phyloP scores from a whole-genome alignment of 371 early-diverging fungal species.

The Apophysomyces variabilis region DNA sequence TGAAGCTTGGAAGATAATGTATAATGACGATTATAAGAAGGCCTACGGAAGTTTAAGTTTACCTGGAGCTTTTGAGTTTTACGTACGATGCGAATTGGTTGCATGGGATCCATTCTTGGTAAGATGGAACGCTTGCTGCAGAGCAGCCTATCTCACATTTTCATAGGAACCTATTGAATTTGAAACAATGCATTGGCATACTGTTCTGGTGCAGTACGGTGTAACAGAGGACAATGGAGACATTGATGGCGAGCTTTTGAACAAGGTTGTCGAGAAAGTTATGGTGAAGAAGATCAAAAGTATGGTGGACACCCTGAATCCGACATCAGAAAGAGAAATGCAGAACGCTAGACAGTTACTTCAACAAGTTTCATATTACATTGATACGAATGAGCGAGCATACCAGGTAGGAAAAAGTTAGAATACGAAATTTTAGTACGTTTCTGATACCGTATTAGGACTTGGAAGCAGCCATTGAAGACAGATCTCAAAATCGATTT shows the following conservation, averaged over 20 bases:
- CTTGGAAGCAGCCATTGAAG: no score
- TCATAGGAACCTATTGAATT: slow-evolving; percentile 43
- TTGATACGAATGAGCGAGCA: slow-evolving; percentile 41
- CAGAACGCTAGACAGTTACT: slow-evolving; percentile 37
- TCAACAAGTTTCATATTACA: slow-evolving; percentile 53
- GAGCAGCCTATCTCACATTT: not conserved
- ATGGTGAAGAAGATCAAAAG: slow-evolving; percentile 39
- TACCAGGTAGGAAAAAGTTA: slow-evolving; percentile 31
- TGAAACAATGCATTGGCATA: slow-evolving; percentile 63
- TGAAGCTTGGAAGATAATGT: slow-evolving; percentile 68
- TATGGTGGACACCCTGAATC: slow-evolving; percentile 40
- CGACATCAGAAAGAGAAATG: slow-evolving; percentile 39
- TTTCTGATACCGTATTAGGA: no score
- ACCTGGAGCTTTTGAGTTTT: slow-evolving; percentile 74
- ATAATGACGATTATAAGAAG: slow-evolving; percentile 68
- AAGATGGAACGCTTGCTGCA: not conserved
- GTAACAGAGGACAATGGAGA: slow-evolving; percentile 50
- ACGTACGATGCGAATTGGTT: slow-evolving; percentile 66
- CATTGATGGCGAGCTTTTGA: slow-evolving; percentile 59
- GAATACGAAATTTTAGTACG: not conserved
- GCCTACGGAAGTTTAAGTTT: slow-evolving; percentile 73
- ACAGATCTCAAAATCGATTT: no score
- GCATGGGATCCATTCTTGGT: slow-evolving; percentile 65
- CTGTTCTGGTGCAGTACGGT: slow-evolving; percentile 50
- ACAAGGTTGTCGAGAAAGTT: slow-evolving; percentile 59